These are phyloP conservation scores for Colletotrichum tanaceti DNA, from an alignment of 2,329 filamentous ascomycete species.

Conservation along the genomic window DNA sequence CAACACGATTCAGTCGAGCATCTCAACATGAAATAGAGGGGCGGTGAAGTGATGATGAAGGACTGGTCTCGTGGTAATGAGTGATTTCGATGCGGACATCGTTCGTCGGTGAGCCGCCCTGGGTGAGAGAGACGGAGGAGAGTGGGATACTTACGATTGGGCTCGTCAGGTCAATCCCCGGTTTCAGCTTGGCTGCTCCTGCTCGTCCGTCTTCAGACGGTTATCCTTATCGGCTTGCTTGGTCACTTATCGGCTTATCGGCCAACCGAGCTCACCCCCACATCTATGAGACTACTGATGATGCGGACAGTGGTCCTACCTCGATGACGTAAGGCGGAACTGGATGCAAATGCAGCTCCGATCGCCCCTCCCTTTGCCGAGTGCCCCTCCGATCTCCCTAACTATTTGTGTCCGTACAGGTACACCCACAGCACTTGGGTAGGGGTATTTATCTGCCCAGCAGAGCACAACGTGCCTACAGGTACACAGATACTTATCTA, in stretches of 20 bases:
- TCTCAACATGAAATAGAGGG: not conserved
- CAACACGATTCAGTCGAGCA: not conserved
- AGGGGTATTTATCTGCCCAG: too few species aligned
- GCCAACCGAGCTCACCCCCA: not conserved
- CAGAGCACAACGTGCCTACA: too few species aligned
- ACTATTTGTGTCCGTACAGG: not conserved
- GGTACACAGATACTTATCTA: too few species aligned
- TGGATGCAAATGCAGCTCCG: constrained; percentile 8
- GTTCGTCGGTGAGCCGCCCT: constrained; percentile 23
- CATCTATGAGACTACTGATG: not conserved
- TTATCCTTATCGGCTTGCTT: constrained; percentile 15
- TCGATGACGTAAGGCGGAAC: constrained; percentile 14
- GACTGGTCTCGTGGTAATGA: not conserved
- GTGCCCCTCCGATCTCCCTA: constrained; percentile 24
- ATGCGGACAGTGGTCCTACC: not conserved
- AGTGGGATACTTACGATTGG: not conserved
- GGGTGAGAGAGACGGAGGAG: not conserved
- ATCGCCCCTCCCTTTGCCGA: constrained; percentile 26
- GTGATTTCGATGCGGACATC: not conserved
- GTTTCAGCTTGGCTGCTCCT: constrained; percentile 25
- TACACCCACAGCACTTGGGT: too few species aligned
- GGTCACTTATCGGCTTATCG: constrained; percentile 8
- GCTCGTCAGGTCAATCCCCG: constrained; percentile 19
- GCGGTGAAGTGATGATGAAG: not conserved
- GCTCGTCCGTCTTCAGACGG: constrained; percentile 11